Percentiles rank a stretch among this genome's conserved stretches.
Evolutionary conservation across 371 early-diverging fungal genomes (phyloP).

Genomic region (Mortierella polycephala): DNA sequence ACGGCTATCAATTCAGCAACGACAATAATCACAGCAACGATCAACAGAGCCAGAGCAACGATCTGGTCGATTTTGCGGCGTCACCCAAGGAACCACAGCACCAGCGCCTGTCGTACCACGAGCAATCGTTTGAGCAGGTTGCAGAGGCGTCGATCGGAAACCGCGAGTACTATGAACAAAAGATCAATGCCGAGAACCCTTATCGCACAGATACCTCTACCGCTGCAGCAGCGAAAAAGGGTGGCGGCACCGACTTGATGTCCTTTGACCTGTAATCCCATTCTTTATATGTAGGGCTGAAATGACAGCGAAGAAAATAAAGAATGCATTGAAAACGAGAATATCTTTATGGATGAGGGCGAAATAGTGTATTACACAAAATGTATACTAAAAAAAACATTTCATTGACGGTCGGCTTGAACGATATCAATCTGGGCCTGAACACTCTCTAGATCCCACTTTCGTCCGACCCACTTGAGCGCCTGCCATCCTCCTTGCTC

Average conservation of each 20-base stretch:
- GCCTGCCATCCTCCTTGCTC: conserved; percentile 94
- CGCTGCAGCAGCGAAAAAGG: conserved; percentile 15
- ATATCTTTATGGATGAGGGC: too few relatives aligned
- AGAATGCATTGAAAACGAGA: too few relatives aligned
- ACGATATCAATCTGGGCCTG: conserved; percentile 38
- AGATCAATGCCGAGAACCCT: conserved; percentile 47
- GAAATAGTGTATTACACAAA: too few relatives aligned
- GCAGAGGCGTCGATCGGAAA: conserved; percentile 54
- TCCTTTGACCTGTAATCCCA: conserved; percentile 36
- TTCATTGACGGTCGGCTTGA: conserved; percentile 23
- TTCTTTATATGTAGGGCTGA: neutral
- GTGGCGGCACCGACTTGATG: conserved; percentile 37
- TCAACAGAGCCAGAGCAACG: too few relatives aligned
- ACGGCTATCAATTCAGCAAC: conserved; percentile 1
- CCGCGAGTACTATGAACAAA: conserved; percentile 49
- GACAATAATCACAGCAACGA: neutral
- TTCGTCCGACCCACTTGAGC: conserved; percentile 75
- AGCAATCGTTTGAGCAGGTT: conserved; percentile 52
- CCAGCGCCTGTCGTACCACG: conserved; percentile 45
- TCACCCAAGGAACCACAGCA: conserved; percentile 38
- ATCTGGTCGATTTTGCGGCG: conserved; percentile 13
- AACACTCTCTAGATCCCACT: conserved; percentile 44
- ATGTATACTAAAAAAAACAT: neutral
- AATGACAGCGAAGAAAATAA: too few relatives aligned
- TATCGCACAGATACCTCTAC: conserved; percentile 46